Evolutionary conservation across 139 green algal species (phyloP).

Genomic region (Chlamydomonas eustigma): DNA sequence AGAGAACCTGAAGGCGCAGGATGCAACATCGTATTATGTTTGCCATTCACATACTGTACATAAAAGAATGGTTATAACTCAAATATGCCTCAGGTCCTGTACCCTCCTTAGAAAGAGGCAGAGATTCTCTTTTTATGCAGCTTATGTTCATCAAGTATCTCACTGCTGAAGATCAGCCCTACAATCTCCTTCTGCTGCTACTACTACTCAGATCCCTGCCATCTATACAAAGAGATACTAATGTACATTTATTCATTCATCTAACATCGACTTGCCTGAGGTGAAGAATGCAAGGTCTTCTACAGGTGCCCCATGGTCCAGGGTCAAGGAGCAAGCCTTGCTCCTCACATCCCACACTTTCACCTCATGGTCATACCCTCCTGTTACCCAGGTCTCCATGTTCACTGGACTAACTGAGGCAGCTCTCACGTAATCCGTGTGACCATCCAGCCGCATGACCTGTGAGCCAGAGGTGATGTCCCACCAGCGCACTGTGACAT

Average conservation of each 20-base stretch:
- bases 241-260: no score
- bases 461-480: constrained; percentile 38
- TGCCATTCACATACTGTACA: no score
- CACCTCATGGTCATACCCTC: constrained; percentile 81
- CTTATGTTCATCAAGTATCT: no score
- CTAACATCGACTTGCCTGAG: constrained; percentile 46
- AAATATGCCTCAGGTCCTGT: no score
- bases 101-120: no score
- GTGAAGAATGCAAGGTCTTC: constrained; percentile 80
- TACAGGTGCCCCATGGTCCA: constrained; percentile 78
- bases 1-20: constrained; percentile 47
- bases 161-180: no score
- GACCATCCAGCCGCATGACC: constrained; percentile 62
- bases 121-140: no score
- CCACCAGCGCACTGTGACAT: constrained; percentile 72
- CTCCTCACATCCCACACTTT: constrained; percentile 82
- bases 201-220: no score
- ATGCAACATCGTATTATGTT: no score
- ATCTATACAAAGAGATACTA: no score
- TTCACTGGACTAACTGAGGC: constrained; percentile 46
- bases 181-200: no score
- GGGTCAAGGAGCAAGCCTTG: constrained; percentile 16
- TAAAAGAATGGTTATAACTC: no score
- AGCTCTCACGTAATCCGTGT: constrained; percentile 85
- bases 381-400: constrained; percentile 64